phyloP scores from a whole-genome alignment of 306 rosid genomes.

The Vigna reflexopilosa region DNA sequence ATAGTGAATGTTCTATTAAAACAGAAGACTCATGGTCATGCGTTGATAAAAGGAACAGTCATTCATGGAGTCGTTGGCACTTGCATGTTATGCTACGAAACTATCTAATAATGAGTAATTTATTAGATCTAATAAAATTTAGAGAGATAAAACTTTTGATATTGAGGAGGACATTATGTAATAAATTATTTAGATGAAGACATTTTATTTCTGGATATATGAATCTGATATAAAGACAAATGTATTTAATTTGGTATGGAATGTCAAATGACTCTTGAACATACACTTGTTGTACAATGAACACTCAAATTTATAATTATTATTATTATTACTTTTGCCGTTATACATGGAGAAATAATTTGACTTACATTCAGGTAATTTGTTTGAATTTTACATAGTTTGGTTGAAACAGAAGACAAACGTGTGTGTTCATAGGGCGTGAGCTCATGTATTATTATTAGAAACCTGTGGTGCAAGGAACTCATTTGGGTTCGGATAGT shows the following conservation, averaged over 20 bases:
- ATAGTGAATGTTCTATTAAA: too few relatives aligned
- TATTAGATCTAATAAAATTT: not conserved
- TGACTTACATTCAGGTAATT: not conserved
- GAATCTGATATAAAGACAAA: not conserved
- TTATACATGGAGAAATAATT: slow-evolving; percentile 1
- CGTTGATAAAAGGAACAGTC: too few relatives aligned
- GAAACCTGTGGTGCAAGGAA: not conserved
- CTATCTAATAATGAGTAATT: not conserved
- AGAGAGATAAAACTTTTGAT: not conserved
- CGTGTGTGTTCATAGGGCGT: not conserved
- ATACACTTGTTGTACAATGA: too few relatives aligned
- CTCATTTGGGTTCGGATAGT: not conserved
- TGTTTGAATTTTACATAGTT: not conserved
- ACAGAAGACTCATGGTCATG: too few relatives aligned
- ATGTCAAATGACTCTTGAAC: too few relatives aligned
- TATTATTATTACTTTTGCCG: not conserved
- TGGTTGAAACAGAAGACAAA: not conserved
- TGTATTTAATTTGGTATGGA: too few relatives aligned
- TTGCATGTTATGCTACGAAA: too few relatives aligned
- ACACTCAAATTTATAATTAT: not conserved
- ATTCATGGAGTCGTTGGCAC: too few relatives aligned
- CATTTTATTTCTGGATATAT: not conserved
- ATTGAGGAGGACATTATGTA: not conserved
- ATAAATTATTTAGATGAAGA: not conserved
- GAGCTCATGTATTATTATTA: not conserved